Base-by-base conservation (phyloP, 768 basidiomycete genomes). In the Candolleomyces aberdarensis region DNA sequence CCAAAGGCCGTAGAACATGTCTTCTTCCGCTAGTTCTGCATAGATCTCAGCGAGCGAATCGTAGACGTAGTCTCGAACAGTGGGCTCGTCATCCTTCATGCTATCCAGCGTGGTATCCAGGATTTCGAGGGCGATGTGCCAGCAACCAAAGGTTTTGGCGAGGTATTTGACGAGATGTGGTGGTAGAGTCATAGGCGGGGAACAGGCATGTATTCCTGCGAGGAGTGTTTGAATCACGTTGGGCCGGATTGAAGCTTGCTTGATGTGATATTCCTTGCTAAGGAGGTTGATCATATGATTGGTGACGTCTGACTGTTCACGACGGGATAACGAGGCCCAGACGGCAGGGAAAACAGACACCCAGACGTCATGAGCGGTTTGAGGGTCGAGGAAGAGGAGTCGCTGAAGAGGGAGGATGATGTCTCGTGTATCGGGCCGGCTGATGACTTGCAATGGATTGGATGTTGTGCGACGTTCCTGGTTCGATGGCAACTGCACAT, bases 1-100 rank as follows among this genome's bases (percentile, higher is more conserved):
- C 92, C 96, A 98, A 17, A 97, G 76, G 0, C 97, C 97, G 70
- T 99, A 96, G 72, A 98, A 97, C 75, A 97, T 83, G 71, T 99
- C 97, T 63, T 98, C 96, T 75, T 99, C 97, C 2, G 87, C 88
- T 48, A 99, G 75, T 70, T 99, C 97, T 0, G 96, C 94, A 66
- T 98, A 99, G 6, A 98, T 80, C 69, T 98, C 97, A 15, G 94
- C 91, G 32, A 99, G 80, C 1, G 97, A 92, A 71, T 97, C 96
- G 59, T 86, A 87, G 49, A 94, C 87, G 49, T 86, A 89, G 55
- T 98, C 95, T 14, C 89, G 87, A 15, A 94, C 78, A 36, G 82
- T 81, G 32, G 84, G 79, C 62, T 97, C 93, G 59, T 94, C 91
- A 48, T 94, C 92, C 53, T 88, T 86, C 31, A 88, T 80, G 54